phyloP scores from a whole-genome alignment of 768 basidiomycete genomes.

The Tylopilus sp. region DNA sequence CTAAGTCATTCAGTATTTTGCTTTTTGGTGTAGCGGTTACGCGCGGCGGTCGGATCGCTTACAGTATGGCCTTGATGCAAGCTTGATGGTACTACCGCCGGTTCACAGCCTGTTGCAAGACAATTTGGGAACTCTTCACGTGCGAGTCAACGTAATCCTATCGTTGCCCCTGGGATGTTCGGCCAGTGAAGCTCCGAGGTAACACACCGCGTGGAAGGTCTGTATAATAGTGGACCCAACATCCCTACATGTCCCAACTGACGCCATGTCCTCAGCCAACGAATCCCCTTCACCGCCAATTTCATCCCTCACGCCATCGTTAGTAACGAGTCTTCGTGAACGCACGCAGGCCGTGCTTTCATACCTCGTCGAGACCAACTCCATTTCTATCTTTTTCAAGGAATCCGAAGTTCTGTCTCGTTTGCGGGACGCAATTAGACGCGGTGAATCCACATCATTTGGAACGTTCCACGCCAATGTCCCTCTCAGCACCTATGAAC shows the following conservation, averaged over 20 bases:
- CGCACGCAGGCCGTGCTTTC: slow-evolving; percentile 22
- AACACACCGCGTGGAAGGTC: too few species aligned
- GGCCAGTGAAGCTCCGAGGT: too few species aligned
- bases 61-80: too few species aligned
- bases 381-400: slow-evolving; percentile 16
- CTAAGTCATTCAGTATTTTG: too few species aligned
- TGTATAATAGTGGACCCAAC: background rate
- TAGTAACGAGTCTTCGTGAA: slow-evolving; percentile 15
- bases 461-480: slow-evolving; percentile 16
- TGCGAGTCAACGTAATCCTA: too few species aligned
- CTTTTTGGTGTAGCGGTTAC: too few species aligned
- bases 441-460: background rate
- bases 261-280: slow-evolving; percentile 9
- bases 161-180: too few species aligned
- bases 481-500: slow-evolving; percentile 12
- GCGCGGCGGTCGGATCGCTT: too few species aligned
- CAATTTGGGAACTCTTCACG: too few species aligned
- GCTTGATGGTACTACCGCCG: too few species aligned
- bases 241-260: background rate
- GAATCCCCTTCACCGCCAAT: slow-evolving; percentile 17
- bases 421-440: slow-evolving; percentile 9
- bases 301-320: slow-evolving; percentile 8
- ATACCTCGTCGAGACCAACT: slow-evolving; percentile 21
- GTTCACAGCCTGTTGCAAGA: too few species aligned
- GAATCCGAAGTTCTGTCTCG: slow-evolving; percentile 11